A percentile compares a stretch with the other conserved stretches of the same genome.
phyloP scores from a whole-genome alignment of 164 flowering plant genomes.

The Brasenia schreberi region DNA sequence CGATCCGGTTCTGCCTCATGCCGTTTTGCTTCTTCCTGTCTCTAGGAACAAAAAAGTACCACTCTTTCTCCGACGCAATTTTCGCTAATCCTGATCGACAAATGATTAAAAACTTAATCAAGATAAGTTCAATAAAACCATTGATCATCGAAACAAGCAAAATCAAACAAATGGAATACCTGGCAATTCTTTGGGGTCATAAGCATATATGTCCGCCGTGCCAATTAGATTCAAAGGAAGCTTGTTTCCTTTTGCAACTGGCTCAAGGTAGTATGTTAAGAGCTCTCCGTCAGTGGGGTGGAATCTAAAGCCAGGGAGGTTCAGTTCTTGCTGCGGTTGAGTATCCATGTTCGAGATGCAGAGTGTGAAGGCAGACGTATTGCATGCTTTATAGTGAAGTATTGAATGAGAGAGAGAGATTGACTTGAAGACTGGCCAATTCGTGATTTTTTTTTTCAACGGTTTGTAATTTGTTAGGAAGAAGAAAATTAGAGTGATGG shows the following conservation, averaged over 20 bases:
- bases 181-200: constrained; percentile 81
- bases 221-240: constrained; percentile 41
- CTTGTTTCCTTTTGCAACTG: constrained; percentile 34
- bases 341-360: constrained; percentile 3
- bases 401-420: too few relatives aligned
- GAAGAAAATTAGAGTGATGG: too few relatives aligned
- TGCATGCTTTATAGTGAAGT: too few relatives aligned
- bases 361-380: too few relatives aligned
- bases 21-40: constrained; percentile 64
- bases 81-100: constrained; percentile 46
- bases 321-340: constrained; percentile 15
- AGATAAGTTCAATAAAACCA: too few relatives aligned
- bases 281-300: constrained; percentile 96
- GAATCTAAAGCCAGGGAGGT: constrained; percentile 81
- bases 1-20: constrained; percentile 87
- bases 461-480: too few relatives aligned
- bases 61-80: constrained; percentile 76
- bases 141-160: neutral
- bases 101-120: neutral
- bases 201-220: constrained; percentile 55
- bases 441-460: too few relatives aligned
- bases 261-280: constrained; percentile 63
- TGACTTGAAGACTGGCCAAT: too few relatives aligned
- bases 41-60: constrained; percentile 93
- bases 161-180: constrained; percentile 20